Evolutionary conservation across 2,329 filamentous ascomycete species (phyloP).

Genomic region (Plectosphaerella sp.): DNA sequence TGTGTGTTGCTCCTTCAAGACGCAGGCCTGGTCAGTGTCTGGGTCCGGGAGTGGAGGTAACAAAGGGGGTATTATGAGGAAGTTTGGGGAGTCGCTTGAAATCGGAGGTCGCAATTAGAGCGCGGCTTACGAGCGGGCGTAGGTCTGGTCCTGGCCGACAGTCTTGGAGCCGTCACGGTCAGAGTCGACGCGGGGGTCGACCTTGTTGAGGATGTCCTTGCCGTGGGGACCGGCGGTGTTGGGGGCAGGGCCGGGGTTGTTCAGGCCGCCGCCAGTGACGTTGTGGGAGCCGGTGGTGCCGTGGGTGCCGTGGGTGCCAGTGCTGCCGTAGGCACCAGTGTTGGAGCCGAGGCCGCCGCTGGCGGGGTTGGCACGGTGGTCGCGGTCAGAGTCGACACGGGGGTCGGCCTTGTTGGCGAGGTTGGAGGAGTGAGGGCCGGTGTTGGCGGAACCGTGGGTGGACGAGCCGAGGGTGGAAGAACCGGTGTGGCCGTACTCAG

Average conservation of each 20-base stretch:
- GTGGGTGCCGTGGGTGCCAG: slow-evolving; percentile 11
- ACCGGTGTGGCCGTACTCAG: slow-evolving; percentile 9
- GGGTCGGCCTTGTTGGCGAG: slow-evolving; percentile 48
- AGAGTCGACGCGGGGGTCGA: slow-evolving; percentile 51
- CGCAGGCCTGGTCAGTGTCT: slow-evolving; percentile 8
- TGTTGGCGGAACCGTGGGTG: slow-evolving; percentile 6
- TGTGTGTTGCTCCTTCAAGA: slow-evolving; percentile 9
- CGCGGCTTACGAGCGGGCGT: slow-evolving; percentile 29
- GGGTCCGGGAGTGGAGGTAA: slow-evolving; percentile 3
- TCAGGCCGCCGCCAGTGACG: slow-evolving; percentile 12
- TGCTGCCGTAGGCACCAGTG: slow-evolving; percentile 11
- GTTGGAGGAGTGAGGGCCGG: slow-evolving; percentile 42
- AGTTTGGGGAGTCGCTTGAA: not conserved
- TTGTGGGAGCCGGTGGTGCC: slow-evolving; percentile 17
- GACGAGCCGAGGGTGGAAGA: not conserved
- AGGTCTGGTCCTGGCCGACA: slow-evolving; percentile 47
- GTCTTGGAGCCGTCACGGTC: slow-evolving; percentile 52
- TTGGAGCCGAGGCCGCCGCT: slow-evolving; percentile 15
- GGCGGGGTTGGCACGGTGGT: slow-evolving; percentile 26
- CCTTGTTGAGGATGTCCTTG: slow-evolving; percentile 48
- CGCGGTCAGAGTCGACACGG: slow-evolving; percentile 49
- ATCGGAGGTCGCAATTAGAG: not conserved
- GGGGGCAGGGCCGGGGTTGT: slow-evolving; percentile 24
- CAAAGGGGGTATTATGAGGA: not conserved
- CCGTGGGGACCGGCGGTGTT: slow-evolving; percentile 40